These are phyloP conservation scores for Penicillium angulare DNA, from an alignment of 495 filamentous ascomycete species.

Conservation along the genomic window DNA sequence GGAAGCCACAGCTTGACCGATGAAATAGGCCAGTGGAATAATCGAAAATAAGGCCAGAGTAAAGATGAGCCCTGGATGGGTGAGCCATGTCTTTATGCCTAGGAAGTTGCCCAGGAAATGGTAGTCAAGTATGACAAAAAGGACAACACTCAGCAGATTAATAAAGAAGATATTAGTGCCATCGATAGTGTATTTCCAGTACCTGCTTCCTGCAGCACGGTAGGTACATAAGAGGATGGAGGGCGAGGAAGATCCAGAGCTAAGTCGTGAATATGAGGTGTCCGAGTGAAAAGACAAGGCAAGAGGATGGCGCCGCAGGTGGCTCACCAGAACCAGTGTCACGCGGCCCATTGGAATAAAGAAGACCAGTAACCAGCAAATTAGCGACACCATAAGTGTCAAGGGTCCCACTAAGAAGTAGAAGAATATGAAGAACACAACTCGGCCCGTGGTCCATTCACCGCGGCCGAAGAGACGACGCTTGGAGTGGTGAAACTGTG, in stretches of 20 bases:
- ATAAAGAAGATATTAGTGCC: slow-evolving; percentile 99
- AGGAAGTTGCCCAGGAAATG: slow-evolving; percentile 66
- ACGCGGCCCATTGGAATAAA: slow-evolving; percentile 98
- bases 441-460: slow-evolving; percentile 89
- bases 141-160: slow-evolving; percentile 86
- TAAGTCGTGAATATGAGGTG: slow-evolving; percentile 65
- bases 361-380: slow-evolving; percentile 97
- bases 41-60: slow-evolving; percentile 81
- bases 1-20: slow-evolving; percentile 97
- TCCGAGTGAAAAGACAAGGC: slow-evolving; percentile 92
- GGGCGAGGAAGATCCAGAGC: slow-evolving; percentile 63
- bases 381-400: slow-evolving; percentile 76
- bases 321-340: slow-evolving; percentile 82
- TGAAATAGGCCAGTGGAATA: slow-evolving; percentile 98
- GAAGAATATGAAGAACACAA: slow-evolving; percentile 96
- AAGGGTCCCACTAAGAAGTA: slow-evolving; percentile 91
- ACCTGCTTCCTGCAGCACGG: slow-evolving; percentile 87
- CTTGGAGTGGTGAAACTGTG: slow-evolving; percentile 64
- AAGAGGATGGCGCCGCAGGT: slow-evolving; percentile 89
- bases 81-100: slow-evolving; percentile 66
- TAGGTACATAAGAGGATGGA: slow-evolving; percentile 96
- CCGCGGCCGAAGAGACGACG: slow-evolving; percentile 91
- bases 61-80: slow-evolving; percentile 82
- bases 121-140: slow-evolving; percentile 93
- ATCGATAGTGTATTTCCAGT: slow-evolving; percentile 99